Evolutionary conservation across 148 eudicot species (phyloP).

Genomic region (Vaccinium macrocarpon): DNA sequence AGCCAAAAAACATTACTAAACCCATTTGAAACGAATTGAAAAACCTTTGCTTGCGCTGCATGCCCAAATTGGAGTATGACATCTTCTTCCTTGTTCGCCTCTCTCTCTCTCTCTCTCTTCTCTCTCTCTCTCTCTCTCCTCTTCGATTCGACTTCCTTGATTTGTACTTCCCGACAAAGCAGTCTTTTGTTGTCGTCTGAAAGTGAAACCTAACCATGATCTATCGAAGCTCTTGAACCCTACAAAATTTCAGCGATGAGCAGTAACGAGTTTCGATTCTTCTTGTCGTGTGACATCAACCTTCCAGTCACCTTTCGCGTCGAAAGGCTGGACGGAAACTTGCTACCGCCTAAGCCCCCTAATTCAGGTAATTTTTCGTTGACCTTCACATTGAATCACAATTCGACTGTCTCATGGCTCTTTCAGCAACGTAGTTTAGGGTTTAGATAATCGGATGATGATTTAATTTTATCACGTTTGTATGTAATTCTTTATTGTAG

Average conservation of each 20-base stretch:
- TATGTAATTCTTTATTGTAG: neutral
- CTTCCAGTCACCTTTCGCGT: conserved; percentile 75
- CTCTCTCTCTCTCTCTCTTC: neutral
- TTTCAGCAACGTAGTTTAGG: neutral
- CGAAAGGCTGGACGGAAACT: conserved; percentile 69
- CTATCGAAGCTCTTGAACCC: neutral
- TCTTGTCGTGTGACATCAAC: conserved; percentile 90
- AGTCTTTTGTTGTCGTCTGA: neutral
- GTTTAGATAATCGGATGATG: conserved; percentile 5
- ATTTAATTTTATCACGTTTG: neutral
- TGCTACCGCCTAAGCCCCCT: conserved; percentile 39
- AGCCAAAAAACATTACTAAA: too few species aligned
- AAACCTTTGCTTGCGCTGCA: too few species aligned
- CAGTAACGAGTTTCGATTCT: conserved; percentile 78
- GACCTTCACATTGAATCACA: neutral
- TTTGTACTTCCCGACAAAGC: too few species aligned
- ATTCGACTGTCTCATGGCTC: neutral
- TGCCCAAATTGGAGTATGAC: too few species aligned
- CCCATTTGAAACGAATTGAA: too few species aligned
- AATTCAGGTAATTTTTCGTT: conserved; percentile 43
- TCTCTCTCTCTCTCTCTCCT: neutral
- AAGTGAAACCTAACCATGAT: neutral
- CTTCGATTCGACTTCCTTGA: too few species aligned
- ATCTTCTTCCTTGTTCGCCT: too few species aligned
- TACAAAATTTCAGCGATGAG: conserved; percentile 36